phyloP scores from a whole-genome alignment of 768 basidiomycete genomes.

The Tubosaeta brunneosetosa region DNA sequence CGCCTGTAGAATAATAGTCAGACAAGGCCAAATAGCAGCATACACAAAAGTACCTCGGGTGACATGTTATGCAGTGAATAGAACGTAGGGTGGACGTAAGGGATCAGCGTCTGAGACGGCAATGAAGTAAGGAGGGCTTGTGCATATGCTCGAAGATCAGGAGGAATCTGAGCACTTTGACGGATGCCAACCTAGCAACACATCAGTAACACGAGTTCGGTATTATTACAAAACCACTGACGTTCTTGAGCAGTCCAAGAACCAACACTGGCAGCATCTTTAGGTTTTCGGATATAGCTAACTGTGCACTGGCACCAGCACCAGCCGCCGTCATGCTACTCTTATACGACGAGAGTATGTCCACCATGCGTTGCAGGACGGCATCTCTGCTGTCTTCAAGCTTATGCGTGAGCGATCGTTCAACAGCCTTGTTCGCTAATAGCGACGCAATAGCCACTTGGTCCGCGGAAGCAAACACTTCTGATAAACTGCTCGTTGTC shows the following conservation, averaged over 20 bases:
- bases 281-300: constrained; percentile 90
- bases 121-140: constrained; percentile 88
- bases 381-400: constrained; percentile 86
- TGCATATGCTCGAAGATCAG: constrained; percentile 93
- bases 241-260: constrained; percentile 92
- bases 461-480: constrained; percentile 87
- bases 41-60: constrained; percentile 56
- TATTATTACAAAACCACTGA: constrained; percentile 27
- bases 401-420: constrained; percentile 78
- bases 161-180: constrained; percentile 95
- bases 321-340: constrained; percentile 93
- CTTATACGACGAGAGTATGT: constrained; percentile 86
- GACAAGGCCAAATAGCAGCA: neutral
- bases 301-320: constrained; percentile 88
- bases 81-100: constrained; percentile 93
- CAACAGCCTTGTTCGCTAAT: constrained; percentile 89
- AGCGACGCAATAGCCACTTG: constrained; percentile 82
- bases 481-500: constrained; percentile 82
- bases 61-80: constrained; percentile 97
- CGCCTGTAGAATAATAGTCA: constrained; percentile 45
- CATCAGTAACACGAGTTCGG: neutral
- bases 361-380: constrained; percentile 78
- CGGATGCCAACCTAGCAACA: constrained; percentile 75
- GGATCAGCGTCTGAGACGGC: constrained; percentile 85
- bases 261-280: constrained; percentile 90